Percentiles rank a stretch among this genome's conserved stretches.
Conservation (phyloP, 495 filamentous ascomycete species). For the Penicillium longicatenatum region DNA sequence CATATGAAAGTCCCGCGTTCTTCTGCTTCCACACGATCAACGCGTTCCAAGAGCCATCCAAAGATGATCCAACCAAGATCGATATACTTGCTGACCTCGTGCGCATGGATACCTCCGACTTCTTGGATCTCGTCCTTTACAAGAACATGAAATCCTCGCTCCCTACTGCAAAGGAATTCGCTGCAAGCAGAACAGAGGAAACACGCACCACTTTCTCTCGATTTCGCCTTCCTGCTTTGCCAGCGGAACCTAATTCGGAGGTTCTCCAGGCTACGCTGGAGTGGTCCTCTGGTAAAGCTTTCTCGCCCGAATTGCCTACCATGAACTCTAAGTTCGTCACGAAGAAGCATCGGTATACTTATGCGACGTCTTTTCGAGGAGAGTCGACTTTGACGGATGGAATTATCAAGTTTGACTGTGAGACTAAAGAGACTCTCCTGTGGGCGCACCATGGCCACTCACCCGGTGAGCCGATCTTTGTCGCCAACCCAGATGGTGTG, state of each 20-base stretch:
- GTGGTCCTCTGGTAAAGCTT: slow-evolving; percentile 32
- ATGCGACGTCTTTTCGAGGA: slow-evolving; percentile 58
- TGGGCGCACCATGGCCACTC: slow-evolving; percentile 66
- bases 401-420: slow-evolving; percentile 67
- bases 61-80: slow-evolving; percentile 34
- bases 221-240: slow-evolving; percentile 49
- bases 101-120: slow-evolving; percentile 55
- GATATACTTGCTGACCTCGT: slow-evolving; percentile 62
- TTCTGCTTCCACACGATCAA: slow-evolving; percentile 81
- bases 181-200: slow-evolving; percentile 28
- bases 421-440: slow-evolving; percentile 45
- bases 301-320: slow-evolving; percentile 63
- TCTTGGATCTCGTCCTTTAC: slow-evolving; percentile 54
- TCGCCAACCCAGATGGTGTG: slow-evolving; percentile 46
- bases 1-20: slow-evolving; percentile 59
- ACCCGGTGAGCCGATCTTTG: slow-evolving; percentile 75
- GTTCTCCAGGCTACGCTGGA: slow-evolving; percentile 30
- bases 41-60: slow-evolving; percentile 61
- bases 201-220: slow-evolving; percentile 44
- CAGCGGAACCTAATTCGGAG: slow-evolving; percentile 12
- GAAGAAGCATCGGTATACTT: slow-evolving; percentile 62
- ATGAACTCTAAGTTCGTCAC: slow-evolving; percentile 63
- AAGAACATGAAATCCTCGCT: slow-evolving; percentile 56
- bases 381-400: slow-evolving; percentile 64
- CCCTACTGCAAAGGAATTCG: slow-evolving; percentile 29